Conservation (phyloP, 805 yeast species). For the Saturnispora halmiae region DNA sequence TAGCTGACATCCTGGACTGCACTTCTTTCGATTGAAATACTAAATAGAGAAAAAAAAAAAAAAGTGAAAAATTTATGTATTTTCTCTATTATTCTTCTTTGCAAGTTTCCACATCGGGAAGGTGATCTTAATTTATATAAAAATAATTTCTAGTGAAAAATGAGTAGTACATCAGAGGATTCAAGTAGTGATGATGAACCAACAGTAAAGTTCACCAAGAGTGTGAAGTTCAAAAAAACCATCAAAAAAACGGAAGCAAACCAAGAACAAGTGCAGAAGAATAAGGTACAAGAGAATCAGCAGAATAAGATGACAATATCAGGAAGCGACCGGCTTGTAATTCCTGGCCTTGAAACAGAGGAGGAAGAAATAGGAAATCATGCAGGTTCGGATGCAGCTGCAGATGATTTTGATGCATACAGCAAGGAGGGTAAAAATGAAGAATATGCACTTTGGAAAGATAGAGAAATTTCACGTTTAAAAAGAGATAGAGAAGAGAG, state of each 20-base stretch:
- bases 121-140: no score
- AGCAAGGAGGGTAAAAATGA: conserved; percentile 27
- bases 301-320: not conserved
- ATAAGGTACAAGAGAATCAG: no score
- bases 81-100: not conserved
- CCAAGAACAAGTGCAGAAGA: not conserved
- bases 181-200: not conserved
- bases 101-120: conserved; percentile 1
- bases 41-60: conserved; percentile 4
- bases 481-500: conserved; percentile 23
- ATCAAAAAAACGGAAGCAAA: not conserved
- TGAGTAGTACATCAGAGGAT: not conserved
- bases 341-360: no score
- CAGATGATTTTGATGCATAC: conserved; percentile 48
- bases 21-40: no score
- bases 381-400: no score
- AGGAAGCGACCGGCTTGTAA: no score
- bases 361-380: no score
- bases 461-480: conserved; percentile 28
- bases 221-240: conserved; percentile 3
- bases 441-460: conserved; percentile 32
- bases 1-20: conserved; percentile 55
- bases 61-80: not conserved
- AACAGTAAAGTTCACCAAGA: not conserved
- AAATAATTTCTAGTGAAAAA: not conserved